Evolutionary conservation across 345 rosid genomes (phyloP), one percentile per base, ranked within the genome.

Genomic region (Lepidium sativum): DNA sequence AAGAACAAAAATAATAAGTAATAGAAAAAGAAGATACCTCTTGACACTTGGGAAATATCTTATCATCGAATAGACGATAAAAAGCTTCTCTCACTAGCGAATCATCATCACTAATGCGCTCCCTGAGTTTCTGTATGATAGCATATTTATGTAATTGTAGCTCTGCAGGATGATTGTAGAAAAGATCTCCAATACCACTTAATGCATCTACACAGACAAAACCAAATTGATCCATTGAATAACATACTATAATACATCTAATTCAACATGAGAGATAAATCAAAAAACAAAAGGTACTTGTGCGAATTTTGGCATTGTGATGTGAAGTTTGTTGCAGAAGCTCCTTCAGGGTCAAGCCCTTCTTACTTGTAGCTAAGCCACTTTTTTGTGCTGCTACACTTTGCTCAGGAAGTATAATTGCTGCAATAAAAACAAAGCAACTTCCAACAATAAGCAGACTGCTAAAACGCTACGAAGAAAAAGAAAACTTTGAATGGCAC

Each of bases 321-420:
- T 92, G 97, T 2, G 96, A 80, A 63, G 90, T 80, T 70, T 89
- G 97, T 61, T 71, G 81, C 27, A 92, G 87, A 65, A 92, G 97
- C 69, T 90, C 97, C 27, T 82, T 68, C 74, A 92, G 75, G 63
- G 95, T 84, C 81, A 89, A 76, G n/a, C 97, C 97, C 70, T 84
- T 92, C 86, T 82, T 92, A 75, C 78, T 89, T 37, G 89, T 82
- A 54, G 98, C 97, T 13, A 85, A 76, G 33, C 87, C 97, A n/a
- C 72, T 63, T 79, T 84, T 92, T 44, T 87, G 88, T 0, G 86
- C 79, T 7, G 84, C 96, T 67, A 92, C 78, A 75, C 92, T 92
- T 70, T 92, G 97, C 76, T 89, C 94, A 13, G 95, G 98, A 71
- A 92, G 88, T 66, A 87, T 32, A 72, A 92, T 92, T 0, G 95